Evolutionary conservation across 163 green algal species (phyloP).

Genomic region (Scenedesmus sp.): DNA sequence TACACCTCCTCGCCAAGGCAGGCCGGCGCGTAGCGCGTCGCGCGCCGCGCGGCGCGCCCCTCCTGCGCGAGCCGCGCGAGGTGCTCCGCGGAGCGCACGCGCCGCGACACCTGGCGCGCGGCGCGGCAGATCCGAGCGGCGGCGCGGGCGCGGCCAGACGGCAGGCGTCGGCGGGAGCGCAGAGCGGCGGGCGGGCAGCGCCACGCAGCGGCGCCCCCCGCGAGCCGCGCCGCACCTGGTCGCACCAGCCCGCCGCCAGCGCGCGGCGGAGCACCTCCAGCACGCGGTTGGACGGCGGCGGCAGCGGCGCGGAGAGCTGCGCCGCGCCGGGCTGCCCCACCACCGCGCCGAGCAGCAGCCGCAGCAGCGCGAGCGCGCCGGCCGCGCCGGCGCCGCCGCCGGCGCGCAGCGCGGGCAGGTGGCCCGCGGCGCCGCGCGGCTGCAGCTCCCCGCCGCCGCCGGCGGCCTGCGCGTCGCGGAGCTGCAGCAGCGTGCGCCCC

Average conservation of each 20-base stretch:
- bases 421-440: not conserved
- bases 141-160: not conserved
- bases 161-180: not conserved
- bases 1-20: slow-evolving; percentile 76
- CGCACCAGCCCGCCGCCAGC: slow-evolving; percentile 90
- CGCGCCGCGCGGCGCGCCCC: slow-evolving; percentile 5
- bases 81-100: slow-evolving; percentile 66
- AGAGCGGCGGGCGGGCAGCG: no score
- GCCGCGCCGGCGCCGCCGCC: not conserved
- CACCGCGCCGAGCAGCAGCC: slow-evolving; percentile 21
- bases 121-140: not conserved
- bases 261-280: slow-evolving; percentile 63
- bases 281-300: slow-evolving; percentile 3
- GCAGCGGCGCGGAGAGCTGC: slow-evolving; percentile 16
- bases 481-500: slow-evolving; percentile 35
- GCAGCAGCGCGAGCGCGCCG: slow-evolving; percentile 29
- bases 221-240: slow-evolving; percentile 75
- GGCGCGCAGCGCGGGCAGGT: not conserved
- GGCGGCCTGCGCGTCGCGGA: not conserved
- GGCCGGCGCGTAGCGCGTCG: slow-evolving; percentile 28
- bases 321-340: not conserved
- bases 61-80: slow-evolving; percentile 26
- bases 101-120: slow-evolving; percentile 51
- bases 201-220: no score
- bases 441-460: slow-evolving; percentile 17